Evolutionary conservation across 2,329 filamentous ascomycete genomes (phyloP).

Genomic region (Mycocentrospora acerina): DNA sequence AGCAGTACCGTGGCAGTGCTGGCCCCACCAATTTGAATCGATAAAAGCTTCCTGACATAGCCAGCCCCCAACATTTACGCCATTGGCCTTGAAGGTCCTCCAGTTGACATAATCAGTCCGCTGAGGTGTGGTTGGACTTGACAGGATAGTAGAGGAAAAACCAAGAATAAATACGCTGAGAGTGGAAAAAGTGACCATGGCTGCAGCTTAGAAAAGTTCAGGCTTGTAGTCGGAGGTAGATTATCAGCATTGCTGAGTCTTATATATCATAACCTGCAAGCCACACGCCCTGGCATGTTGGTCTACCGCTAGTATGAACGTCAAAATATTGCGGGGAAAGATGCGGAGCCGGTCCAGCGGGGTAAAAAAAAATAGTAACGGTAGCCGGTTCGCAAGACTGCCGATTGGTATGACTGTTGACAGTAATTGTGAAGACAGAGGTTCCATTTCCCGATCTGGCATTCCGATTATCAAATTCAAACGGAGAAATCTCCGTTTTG

Average conservation of each 20-base stretch:
- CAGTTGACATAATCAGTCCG: no score
- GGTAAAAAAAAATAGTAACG: no score
- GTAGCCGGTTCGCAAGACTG: no score
- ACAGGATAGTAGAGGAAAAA: constrained; percentile 1
- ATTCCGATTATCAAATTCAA: no score
- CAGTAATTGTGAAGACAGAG: no score
- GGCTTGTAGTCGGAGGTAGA: neutral
- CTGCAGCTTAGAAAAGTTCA: neutral
- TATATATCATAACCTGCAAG: neutral
- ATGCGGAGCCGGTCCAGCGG: neutral
- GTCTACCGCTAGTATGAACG: neutral
- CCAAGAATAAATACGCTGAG: neutral
- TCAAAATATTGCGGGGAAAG: neutral
- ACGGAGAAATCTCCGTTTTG: no score
- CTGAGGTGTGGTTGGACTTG: constrained; percentile 1
- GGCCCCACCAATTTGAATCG: constrained; percentile 29
- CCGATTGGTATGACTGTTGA: no score
- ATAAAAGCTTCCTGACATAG: constrained; percentile 29
- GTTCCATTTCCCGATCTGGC: no score
- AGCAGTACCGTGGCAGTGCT: constrained; percentile 10
- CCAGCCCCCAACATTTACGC: constrained; percentile 35
- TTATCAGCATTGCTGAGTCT: neutral
- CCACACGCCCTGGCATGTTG: neutral
- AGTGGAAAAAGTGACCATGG: constrained; percentile 1
- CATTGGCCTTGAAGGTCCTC: constrained; percentile 15